Base-by-base conservation (phyloP, 495 filamentous ascomycete species). In the Staphylotrichum tortipilum region DNA sequence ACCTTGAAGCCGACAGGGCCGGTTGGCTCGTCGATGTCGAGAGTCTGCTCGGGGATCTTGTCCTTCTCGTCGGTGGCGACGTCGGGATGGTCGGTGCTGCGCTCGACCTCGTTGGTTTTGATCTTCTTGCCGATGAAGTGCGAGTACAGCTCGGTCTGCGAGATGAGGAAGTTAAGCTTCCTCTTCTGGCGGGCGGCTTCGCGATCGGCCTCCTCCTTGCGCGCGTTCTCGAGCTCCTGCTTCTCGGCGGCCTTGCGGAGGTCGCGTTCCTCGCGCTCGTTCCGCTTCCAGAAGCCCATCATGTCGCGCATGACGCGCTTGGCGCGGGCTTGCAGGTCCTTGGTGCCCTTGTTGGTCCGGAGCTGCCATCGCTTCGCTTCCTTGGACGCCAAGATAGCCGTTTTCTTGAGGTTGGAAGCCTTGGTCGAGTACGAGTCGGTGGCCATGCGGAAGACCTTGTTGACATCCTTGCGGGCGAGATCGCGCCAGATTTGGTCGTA, bases 41-140 rank as follows among this genome's bases (percentile, higher is more conserved):
- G 68, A 33, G 56, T 49, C 50, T 61, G 49, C 14, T 75, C 69
- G 17, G 68, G 68, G 14, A 70, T 55, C 44, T 76, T 70, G 54
- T 71, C 69, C 29, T 62, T 56, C 17, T 63, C 56, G 14, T 62
- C 66, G 1, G 67, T 75, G 1, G 73, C 77, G 31, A 80, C 80
- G 35, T 88, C 83, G 0, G 77, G 80, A 59, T 88, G 86, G 53
- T 89, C 86, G n/a, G 87, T 86, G 37, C 81, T 88, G 45, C 83
- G 77, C 65, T 96, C 89, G 12, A 94, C 86, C 55, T 95, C 91
- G 60, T 88, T 83, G 4, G 90, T 97, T 73, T 92, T 92, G 67
- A 97, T 91, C 73, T 99, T 99, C 66, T 94, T 94, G 57, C 94
- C 92, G 57, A 99, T 95, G 65, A 99, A 99, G 78, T 99, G 92